Base-by-base conservation (phyloP, 2,329 filamentous ascomycete genomes). In the Rhytidhysteron rufulum region DNA sequence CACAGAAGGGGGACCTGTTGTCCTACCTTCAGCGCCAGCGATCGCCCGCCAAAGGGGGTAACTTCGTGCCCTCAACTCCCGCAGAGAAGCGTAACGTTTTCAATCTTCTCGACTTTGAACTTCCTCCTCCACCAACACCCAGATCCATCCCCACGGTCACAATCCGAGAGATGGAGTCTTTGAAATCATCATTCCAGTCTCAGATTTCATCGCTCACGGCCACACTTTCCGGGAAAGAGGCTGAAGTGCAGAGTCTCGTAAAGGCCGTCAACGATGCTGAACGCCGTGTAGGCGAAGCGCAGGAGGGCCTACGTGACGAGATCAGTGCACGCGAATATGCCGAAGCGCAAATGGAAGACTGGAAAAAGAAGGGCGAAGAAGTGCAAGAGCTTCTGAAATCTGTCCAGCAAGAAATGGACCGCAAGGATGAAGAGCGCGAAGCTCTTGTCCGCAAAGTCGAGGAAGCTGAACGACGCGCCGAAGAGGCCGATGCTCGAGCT, bases 171-270 rank as follows among this genome's bases (percentile, higher is more conserved):
- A 74, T 97, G 2, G 93, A 98, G 62, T 87, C 86, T 11, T 75
- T 97, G 44, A 97, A 97, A 64, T 96, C 90, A 0, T 79, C 79
- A 18, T 94, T 95, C 55, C 76, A 94, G 37, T 95, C 90, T 0
- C 88, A 97, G 61, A 95, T 98, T 44, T 95, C 88, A 47, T 88
- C 86, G n/a, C 78, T 98, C 15, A 93, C 88, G 58, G 93, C 93
- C 3, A 91, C 88, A 8, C 74, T 98, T 8, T 90, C 84, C 54
- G 93, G 93, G 35, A 94, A 93, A 57, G 91, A 97, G 62, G 91
- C 91, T 5, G 90, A 97, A 63, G 88, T 93, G 25, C 76, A 83
- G 37, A 91, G 86, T 24, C 77, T 97, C 43, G 95, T 95, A 63
- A 82, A 85, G 31, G 88, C 93, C 1, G 82, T 97, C 21, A 81